Evolutionary conservation across 2,329 filamentous ascomycete species (phyloP).

Genomic region (Pseudocercospora vitis): DNA sequence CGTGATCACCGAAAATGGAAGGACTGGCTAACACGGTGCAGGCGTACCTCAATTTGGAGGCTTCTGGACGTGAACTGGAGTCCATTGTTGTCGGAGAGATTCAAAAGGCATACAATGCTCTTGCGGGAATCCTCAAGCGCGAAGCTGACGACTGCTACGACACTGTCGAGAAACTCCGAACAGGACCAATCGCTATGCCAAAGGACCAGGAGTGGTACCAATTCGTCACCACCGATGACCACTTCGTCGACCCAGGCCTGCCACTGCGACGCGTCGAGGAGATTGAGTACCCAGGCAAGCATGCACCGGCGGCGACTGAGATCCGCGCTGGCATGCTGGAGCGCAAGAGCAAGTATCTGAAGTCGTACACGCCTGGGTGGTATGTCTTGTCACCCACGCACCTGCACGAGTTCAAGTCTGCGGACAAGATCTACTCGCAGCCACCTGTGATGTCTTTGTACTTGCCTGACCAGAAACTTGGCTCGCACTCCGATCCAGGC

Average conservation of each 20-base stretch:
- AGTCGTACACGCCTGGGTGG: conserved; percentile 96
- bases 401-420: conserved; percentile 98
- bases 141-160: conserved; percentile 81
- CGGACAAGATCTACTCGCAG: conserved; percentile 78
- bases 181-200: conserved; percentile 85
- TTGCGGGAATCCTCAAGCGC: conserved; percentile 85
- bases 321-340: conserved; percentile 89
- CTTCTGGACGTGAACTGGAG: conserved; percentile 90
- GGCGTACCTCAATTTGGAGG: conserved; percentile 93
- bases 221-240: conserved; percentile 77
- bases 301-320: conserved; percentile 79
- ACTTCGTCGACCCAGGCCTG: conserved; percentile 82
- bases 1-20: conserved; percentile 1
- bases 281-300: conserved; percentile 87
- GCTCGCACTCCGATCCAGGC: conserved; percentile 78
- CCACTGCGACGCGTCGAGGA: conserved; percentile 75
- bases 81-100: conserved; percentile 96
- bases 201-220: conserved; percentile 88
- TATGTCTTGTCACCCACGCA: conserved; percentile 96
- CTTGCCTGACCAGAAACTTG: conserved; percentile 90
- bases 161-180: conserved; percentile 76
- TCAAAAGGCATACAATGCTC: conserved; percentile 94
- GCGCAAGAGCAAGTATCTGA: conserved; percentile 97
- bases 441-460: conserved; percentile 95
- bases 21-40: conserved; percentile 42